Base-by-base conservation (phyloP, 2,329 filamentous ascomycete genomes). In the Penicillium digitatum region DNA sequence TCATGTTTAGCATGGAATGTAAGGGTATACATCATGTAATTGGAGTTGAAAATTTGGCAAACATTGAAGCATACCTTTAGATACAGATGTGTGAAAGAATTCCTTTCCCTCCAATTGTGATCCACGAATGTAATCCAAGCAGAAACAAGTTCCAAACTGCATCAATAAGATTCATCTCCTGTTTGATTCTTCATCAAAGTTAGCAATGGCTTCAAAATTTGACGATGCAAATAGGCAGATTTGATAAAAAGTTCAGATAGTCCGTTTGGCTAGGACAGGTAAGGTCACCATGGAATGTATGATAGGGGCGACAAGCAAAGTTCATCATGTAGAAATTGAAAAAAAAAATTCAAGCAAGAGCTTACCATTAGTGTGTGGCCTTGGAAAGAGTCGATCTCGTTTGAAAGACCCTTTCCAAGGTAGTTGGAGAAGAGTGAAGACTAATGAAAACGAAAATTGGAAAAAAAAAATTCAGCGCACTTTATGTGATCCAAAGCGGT, bases 1-100 rank as follows among this genome's bases (percentile, higher is more conserved):
- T 83, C 79, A 82, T 81, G 75, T 72, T 83, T 84, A 84, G 81
- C 81, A 84, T 83, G 81, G 81, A 83, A 82, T 81, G 78, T 80
- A 73, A 54, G 69, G 61, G 58, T 71, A 74, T 72, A 75, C 79
- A 82, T 83, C 80, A 82, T 75, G 71, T 67, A 69, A 70, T 54
- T 49, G 42, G 37, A 32, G 50, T 29, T 52, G 43, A 48, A 52
- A 42, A 52, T 49, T 56, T 63, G 52, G 52, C 39, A 58, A 60
- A 61, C 60, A 55, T 58, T 52, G 42, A 24, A 47, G 57, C 60
- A 54, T 63, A 70, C 64, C 64, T 67, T 54, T 50, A 51, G 6
- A 55, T 51, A 55, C 48, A 55, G 20, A 55, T 51, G 47, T 51
- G n/a, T n/a, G n/a, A 35, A 27, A 44, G 6, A 16, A 35, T 35